These are phyloP conservation scores for Hypoxylon rubiginosum DNA, from an alignment of 2,329 filamentous ascomycete genomes.

Conservation along the genomic window DNA sequence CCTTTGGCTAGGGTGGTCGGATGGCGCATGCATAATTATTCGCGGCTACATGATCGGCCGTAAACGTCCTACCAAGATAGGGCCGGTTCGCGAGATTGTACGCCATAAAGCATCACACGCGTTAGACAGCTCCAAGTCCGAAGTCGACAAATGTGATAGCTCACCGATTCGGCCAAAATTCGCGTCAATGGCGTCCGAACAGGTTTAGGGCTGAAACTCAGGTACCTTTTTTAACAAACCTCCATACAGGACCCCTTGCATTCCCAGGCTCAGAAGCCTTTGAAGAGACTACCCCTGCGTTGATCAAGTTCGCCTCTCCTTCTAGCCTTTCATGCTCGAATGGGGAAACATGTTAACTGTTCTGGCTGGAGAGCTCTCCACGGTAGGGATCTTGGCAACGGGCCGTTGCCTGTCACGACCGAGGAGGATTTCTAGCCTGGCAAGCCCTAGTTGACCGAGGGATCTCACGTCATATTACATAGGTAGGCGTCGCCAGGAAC, in stretches of 20 bases:
- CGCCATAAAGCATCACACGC: slow-evolving; percentile 20
- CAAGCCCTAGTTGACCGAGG: slow-evolving; percentile 35
- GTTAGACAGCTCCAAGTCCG: slow-evolving; percentile 6
- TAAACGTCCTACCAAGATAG: slow-evolving; percentile 16
- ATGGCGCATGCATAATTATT: slow-evolving; percentile 7
- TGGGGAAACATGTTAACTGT: slow-evolving; percentile 31
- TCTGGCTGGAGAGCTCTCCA: slow-evolving; percentile 15
- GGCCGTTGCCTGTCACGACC: slow-evolving; percentile 34
- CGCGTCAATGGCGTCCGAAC: slow-evolving; percentile 34
- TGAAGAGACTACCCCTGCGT: slow-evolving; percentile 35
- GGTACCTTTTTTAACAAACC: slow-evolving; percentile 29
- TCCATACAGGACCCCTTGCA: slow-evolving; percentile 33
- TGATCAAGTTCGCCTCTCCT: slow-evolving; percentile 37
- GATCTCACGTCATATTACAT: slow-evolving; percentile 44
- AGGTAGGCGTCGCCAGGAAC: slow-evolving; percentile 24
- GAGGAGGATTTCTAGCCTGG: slow-evolving; percentile 28
- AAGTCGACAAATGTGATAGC: slow-evolving; percentile 29
- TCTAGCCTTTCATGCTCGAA: slow-evolving; percentile 18
- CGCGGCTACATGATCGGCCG: slow-evolving; percentile 22
- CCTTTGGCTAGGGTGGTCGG: slow-evolving; percentile 5
- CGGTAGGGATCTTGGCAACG: slow-evolving; percentile 21
- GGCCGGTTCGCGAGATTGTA: slow-evolving; percentile 26
- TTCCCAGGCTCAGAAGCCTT: slow-evolving; percentile 27
- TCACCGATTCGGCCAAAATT: slow-evolving; percentile 38
- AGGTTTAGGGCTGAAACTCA: slow-evolving; percentile 44